Evolutionary conservation across 2,329 filamentous ascomycete species (phyloP).

Genomic region (Ophiostoma australiae): DNA sequence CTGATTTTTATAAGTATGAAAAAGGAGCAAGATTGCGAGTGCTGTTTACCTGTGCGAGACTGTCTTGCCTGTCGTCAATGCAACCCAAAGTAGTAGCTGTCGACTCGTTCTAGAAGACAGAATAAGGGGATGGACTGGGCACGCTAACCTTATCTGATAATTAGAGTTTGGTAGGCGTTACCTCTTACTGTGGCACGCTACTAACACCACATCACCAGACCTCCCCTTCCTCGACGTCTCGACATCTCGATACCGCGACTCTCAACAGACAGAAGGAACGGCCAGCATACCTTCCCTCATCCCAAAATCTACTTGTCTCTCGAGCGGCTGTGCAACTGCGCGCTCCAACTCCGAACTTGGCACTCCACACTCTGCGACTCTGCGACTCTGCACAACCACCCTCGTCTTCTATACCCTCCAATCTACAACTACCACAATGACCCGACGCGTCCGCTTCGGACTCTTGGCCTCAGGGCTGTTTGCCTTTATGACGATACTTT

Average conservation of each 20-base stretch:
- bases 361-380: background rate
- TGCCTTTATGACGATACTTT: conserved; percentile 21
- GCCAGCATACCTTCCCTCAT: background rate
- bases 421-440: conserved; percentile 17
- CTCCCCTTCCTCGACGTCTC: background rate
- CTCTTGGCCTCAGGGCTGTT: conserved; percentile 22
- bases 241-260: background rate
- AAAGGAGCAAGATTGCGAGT: background rate
- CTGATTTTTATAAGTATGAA: too few species aligned
- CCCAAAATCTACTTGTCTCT: background rate
- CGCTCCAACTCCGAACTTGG: background rate
- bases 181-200: background rate
- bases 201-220: background rate
- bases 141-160: background rate
- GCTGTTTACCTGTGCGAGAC: background rate
- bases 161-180: background rate
- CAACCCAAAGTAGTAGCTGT: background rate
- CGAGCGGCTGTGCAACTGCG: too few species aligned
- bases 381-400: background rate
- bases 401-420: background rate
- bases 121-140: conserved; percentile 1
- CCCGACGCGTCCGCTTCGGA: conserved; percentile 24
- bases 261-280: background rate
- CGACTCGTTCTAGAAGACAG: background rate
- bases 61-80: background rate